Conservation (phyloP, 2,329 filamentous ascomycete genomes). For the Mollisiaceae sp. region DNA sequence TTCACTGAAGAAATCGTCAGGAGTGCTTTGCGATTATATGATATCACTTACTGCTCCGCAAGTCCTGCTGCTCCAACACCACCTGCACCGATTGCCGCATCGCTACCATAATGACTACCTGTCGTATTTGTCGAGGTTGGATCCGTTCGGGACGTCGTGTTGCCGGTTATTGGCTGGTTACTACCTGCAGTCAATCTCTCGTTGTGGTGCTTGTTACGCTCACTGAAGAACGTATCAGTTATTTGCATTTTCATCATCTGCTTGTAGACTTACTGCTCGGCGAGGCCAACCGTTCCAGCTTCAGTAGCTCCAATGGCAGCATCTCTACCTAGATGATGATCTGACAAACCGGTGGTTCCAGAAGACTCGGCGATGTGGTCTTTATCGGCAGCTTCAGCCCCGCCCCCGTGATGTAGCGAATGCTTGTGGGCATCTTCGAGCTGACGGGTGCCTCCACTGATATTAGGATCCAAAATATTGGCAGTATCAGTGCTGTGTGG, state of each 20-base stretch:
- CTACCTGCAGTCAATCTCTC: background rate
- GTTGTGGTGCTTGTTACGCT: constrained; percentile 13
- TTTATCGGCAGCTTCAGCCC: constrained; percentile 37
- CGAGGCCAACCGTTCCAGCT: constrained; percentile 15
- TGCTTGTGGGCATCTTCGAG: constrained; percentile 34
- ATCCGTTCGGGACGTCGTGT: constrained; percentile 2
- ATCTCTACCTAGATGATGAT: constrained; percentile 21
- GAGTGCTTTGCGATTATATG: background rate
- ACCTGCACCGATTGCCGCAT: constrained; percentile 23
- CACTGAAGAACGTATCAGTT: background rate
- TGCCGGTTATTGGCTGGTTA: constrained; percentile 9
- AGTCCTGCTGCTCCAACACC: constrained; percentile 21
- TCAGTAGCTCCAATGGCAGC: constrained; percentile 23
- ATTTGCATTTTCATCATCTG: background rate
- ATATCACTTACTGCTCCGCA: constrained; percentile 17
- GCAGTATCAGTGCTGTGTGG: constrained; percentile 37
- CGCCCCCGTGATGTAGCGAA: constrained; percentile 32
- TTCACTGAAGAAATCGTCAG: constrained; percentile 11
- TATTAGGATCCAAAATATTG: constrained; percentile 39
- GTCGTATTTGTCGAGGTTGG: constrained; percentile 4
- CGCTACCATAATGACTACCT: constrained; percentile 30
- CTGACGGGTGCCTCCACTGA: constrained; percentile 19
- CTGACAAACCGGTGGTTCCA: constrained; percentile 11
- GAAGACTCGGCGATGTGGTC: constrained; percentile 24
- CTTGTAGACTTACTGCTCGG: constrained; percentile 1